phyloP scores from a whole-genome alignment of 2,329 filamentous ascomycete genomes.

The Leptographium flavum region DNA sequence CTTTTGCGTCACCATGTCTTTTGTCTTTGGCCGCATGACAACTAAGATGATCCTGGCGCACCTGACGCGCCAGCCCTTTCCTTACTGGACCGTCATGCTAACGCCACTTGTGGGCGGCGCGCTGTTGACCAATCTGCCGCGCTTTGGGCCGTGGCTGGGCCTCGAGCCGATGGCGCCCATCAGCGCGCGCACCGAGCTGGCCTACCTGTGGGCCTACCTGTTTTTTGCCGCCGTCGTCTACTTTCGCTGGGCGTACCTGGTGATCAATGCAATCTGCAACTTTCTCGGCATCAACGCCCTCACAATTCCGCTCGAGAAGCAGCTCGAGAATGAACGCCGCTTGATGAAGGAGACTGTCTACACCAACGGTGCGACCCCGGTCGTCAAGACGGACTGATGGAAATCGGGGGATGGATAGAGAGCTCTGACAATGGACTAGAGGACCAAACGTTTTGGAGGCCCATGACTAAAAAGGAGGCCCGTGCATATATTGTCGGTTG shows the following conservation, averaged over 20 bases:
- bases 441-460: background rate
- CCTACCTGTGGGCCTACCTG: constrained; percentile 76
- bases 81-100: constrained; percentile 90
- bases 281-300: constrained; percentile 91
- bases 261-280: constrained; percentile 80
- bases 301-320: constrained; percentile 60
- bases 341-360: constrained; percentile 14
- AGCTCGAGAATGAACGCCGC: constrained; percentile 36
- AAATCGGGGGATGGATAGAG: background rate
- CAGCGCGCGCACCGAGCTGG: constrained; percentile 52
- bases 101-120: constrained; percentile 77
- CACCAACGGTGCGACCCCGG: constrained; percentile 14
- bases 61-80: constrained; percentile 83
- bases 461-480: background rate
- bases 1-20: constrained; percentile 87
- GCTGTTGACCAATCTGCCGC: constrained; percentile 67
- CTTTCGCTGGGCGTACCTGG: constrained; percentile 81
- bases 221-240: constrained; percentile 75
- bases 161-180: constrained; percentile 31
- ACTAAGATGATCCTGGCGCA: constrained; percentile 98
- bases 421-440: background rate
- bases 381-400: constrained; percentile 16
- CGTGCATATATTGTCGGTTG: constrained; percentile 11
- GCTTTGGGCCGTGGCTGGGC: constrained; percentile 42
- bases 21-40: constrained; percentile 95